phyloP scores from a whole-genome alignment of 306 rosid species.

The Potentilla sterilis region DNA sequence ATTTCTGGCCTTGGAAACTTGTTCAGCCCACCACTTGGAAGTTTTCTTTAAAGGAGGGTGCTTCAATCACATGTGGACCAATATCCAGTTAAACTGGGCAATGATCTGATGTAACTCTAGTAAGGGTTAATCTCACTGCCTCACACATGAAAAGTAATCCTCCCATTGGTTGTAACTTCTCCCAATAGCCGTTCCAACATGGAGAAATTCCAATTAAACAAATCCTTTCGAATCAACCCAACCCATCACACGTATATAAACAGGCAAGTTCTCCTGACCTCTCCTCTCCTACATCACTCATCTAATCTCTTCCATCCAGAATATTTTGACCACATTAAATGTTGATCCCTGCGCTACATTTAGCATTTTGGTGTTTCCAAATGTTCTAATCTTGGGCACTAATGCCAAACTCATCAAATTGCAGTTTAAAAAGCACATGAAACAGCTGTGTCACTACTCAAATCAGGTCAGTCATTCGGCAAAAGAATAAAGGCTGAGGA shows the following conservation, averaged over 20 bases:
- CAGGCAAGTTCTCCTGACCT: not conserved
- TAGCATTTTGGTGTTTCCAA: not conserved
- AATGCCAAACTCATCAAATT: not conserved
- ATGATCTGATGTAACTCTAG: not conserved
- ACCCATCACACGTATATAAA: not conserved
- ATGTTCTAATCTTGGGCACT: not conserved
- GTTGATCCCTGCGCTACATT: not conserved
- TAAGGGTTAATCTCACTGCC: not conserved
- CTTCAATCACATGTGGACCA: not conserved
- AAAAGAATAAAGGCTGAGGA: not conserved
- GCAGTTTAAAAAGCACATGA: not conserved
- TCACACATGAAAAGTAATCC: not conserved
- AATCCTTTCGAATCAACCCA: not conserved
- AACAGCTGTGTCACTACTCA: not conserved
- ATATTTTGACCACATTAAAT: not conserved
- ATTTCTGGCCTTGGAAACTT: not conserved
- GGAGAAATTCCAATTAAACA: not conserved
- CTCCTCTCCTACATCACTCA: not conserved
- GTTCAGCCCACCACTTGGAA: not conserved
- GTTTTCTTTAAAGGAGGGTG: not conserved
- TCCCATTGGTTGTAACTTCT: not conserved
- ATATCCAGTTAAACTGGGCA: not conserved
- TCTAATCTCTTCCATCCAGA: not conserved
- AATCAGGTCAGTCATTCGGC: not conserved
- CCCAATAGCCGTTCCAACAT: not conserved